Evolutionary conservation across 2,329 filamentous ascomycete genomes (phyloP), one percentile per base, ranked within the genome.

Genomic region (Penicillium sp.): DNA sequence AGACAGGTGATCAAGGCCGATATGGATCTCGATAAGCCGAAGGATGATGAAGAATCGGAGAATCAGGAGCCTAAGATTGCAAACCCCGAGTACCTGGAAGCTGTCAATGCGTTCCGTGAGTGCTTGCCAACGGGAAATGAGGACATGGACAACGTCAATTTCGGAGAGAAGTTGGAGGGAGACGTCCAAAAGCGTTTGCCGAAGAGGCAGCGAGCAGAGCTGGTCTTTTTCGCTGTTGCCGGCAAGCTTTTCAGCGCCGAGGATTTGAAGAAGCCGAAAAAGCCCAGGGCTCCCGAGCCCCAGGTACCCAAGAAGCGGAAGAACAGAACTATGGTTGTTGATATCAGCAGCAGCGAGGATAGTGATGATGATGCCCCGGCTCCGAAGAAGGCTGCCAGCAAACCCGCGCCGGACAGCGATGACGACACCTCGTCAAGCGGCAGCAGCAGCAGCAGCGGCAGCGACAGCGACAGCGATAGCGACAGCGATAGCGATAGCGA

Each of bases 1-100:
- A 77, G 84, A 56, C 82, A 86, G 49, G 75, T 87, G 47, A 80
- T 86, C 50, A 69, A 71, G 50, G 60, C 55, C 25, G 71, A 75
- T 56, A 62, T 81, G 8, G 76, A 78, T 37, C 75, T 79, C 35
- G 80, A 58, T 30, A 42, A 55, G 40, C 56, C 59, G 3, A 53
- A 60, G 31, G 61, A 59, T 3, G 60, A 58, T 3, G 56, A 62
- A 14, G 61, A 60, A 11, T 40, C 56, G 22, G 61, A 68, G 40
- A 56, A 56, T 45, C 38, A 58, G 31, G 55, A 59, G 8, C 54
- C 55, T 9, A 11, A 14, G 22, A 42, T 14, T 5, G 14, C 60
- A 28, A 22, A 41, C 17, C 53, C 50, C 33, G 62, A 57, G n/a
- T 75, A 75, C 65, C 80, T 84, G 55, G 75, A 79, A 42, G 77